Conservation (phyloP, 202 grass and related monocot species). For the Panicum hallii region DNA sequence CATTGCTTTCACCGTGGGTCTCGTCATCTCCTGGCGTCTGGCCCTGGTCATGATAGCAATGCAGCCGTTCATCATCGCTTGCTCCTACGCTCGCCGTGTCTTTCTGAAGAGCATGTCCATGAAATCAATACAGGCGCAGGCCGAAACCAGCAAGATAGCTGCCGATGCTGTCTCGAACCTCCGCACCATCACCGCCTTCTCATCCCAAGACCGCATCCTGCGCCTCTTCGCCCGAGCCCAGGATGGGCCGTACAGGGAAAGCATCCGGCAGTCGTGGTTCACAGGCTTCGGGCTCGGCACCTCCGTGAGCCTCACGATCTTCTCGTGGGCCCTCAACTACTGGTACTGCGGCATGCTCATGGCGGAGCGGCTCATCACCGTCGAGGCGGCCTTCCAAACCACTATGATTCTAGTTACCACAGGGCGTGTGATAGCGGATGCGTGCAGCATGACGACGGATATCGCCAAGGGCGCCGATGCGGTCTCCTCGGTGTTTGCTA, state of each 20-base stretch:
- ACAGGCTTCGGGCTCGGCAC: conserved; percentile 66
- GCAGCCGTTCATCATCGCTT: conserved; percentile 33
- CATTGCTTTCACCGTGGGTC: conserved; percentile 75
- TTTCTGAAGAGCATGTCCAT: conserved; percentile 55
- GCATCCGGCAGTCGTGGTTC: conserved; percentile 75
- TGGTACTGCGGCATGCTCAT: conserved; percentile 82
- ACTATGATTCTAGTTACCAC: conserved; percentile 77
- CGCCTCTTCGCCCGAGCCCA: conserved; percentile 63
- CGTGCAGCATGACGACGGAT: conserved; percentile 83
- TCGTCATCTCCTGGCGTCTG: conserved; percentile 81
- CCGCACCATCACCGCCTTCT: conserved; percentile 84
- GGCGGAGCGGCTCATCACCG: conserved; percentile 44
- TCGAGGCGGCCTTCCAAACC: conserved; percentile 67
- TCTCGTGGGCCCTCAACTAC: conserved; percentile 81
- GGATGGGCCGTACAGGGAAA: conserved; percentile 61
- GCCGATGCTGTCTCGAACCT: conserved; percentile 82
- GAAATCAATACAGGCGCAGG: conserved; percentile 72
- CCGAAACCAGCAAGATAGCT: conserved; percentile 75
- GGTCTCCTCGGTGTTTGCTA: conserved; percentile 65
- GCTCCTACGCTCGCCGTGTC: neutral
- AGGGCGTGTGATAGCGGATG: conserved; percentile 80
- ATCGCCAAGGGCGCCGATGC: conserved; percentile 83
- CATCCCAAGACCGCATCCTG: conserved; percentile 78
- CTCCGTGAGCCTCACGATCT: conserved; percentile 67
- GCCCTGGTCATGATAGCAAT: conserved; percentile 84